Percentiles rank a stretch among this genome's conserved stretches.
Evolutionary conservation across 768 basidiomycete species (phyloP).

Genomic region (Suillus cothurnatus): DNA sequence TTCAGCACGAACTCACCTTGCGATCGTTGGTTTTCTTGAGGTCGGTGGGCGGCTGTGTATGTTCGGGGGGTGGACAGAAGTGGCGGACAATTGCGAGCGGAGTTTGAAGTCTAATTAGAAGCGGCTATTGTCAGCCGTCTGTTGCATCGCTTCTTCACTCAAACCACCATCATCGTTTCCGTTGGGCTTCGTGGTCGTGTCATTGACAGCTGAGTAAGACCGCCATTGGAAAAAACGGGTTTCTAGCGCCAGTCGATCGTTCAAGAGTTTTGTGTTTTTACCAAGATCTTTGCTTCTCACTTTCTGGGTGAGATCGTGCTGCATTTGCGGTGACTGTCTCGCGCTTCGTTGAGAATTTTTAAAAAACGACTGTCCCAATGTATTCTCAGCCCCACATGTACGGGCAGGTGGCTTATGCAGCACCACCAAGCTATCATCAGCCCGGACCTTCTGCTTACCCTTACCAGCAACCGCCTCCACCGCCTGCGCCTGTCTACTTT

Average conservation of each 20-base stretch:
- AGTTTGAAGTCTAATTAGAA: conserved; percentile 33
- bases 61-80: conserved; percentile 11
- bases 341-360: conserved; percentile 7
- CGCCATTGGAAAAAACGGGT: conserved; percentile 41
- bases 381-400: conserved; percentile 64
- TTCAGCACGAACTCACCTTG: conserved; percentile 29
- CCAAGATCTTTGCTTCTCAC: conserved; percentile 37
- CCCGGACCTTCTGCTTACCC: conserved; percentile 46
- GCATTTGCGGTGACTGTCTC: conserved; percentile 7
- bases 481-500: conserved; percentile 45
- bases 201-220: conserved; percentile 53
- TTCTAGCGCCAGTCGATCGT: conserved; percentile 29
- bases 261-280: conserved; percentile 37
- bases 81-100: conserved; percentile 36
- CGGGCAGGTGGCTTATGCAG: conserved; percentile 56
- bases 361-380: conserved; percentile 38
- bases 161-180: conserved; percentile 49
- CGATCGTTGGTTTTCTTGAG: conserved; percentile 26
- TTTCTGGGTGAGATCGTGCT: conserved; percentile 41
- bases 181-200: conserved; percentile 35
- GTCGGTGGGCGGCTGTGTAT: conserved; percentile 20
- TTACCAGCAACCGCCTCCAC: conserved; percentile 48
- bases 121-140: conserved; percentile 27
- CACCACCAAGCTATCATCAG: conserved; percentile 48
- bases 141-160: conserved; percentile 39